Percentiles rank a stretch among this genome's conserved stretches.
Evolutionary conservation across 192 early-diverging fungal species (phyloP).

Genomic region (Umbelopsis sp.): DNA sequence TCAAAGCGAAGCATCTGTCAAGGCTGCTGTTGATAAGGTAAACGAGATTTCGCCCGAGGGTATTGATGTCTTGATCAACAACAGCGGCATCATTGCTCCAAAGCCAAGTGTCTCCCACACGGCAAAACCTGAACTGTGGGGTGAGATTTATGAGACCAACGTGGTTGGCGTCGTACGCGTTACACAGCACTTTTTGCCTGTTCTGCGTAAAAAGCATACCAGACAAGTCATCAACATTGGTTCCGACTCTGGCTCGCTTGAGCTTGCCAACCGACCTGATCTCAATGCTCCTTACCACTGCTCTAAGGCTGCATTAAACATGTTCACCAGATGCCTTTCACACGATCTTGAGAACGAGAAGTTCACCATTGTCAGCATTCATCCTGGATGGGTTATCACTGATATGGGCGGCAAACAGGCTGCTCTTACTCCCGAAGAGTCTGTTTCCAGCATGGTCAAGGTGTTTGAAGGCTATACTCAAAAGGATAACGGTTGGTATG

Average conservation of each 20-base stretch:
- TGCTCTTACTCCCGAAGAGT: conserved; percentile 5
- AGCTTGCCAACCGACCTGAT: background rate
- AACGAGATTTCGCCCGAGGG: conserved; percentile 22
- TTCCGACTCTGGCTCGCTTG: conserved; percentile 30
- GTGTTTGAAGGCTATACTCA: conserved; percentile 1
- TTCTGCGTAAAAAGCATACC: conserved; percentile 19
- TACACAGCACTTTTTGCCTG: conserved; percentile 22
- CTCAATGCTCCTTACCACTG: conserved; percentile 20
- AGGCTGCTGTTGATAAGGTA: conserved; percentile 21
- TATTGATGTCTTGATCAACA: conserved; percentile 39
- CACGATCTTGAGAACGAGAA: background rate
- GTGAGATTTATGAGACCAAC: conserved; percentile 33
- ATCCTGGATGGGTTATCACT: conserved; percentile 28
- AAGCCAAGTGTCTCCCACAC: background rate
- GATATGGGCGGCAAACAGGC: conserved; percentile 28
- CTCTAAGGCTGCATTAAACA: conserved; percentile 35
- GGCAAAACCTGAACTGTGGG: conserved; percentile 11
- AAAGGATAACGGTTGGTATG: conserved; percentile 22
- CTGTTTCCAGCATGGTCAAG: conserved; percentile 23
- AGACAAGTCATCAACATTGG: conserved; percentile 35
- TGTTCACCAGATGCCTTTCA: conserved; percentile 21
- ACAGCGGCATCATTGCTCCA: conserved; percentile 28
- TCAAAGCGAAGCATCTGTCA: conserved; percentile 10
- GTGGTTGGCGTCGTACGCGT: conserved; percentile 21
- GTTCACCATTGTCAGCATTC: conserved; percentile 12